These are phyloP conservation scores for Aegilops bicornis DNA, from an alignment of 176 grass and related monocot species.

Conservation along the genomic window DNA sequence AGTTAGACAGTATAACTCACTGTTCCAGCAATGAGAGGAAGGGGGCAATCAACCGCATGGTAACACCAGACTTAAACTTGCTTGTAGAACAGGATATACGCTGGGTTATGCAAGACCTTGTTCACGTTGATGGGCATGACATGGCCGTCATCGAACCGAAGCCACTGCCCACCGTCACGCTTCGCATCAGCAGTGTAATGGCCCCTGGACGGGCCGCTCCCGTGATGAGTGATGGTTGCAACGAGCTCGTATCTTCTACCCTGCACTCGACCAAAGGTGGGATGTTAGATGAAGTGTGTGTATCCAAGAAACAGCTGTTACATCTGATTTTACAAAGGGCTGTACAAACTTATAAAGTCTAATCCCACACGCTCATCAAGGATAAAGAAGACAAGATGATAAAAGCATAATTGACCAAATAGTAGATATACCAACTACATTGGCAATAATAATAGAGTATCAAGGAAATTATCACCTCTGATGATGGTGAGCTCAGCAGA, in stretches of 20 bases:
- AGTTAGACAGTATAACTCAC: constrained; percentile 27
- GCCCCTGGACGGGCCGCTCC: constrained; percentile 61
- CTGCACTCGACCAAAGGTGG: constrained; percentile 32
- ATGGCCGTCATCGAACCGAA: constrained; percentile 67
- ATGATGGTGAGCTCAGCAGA: constrained; percentile 52
- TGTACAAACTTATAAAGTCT: not conserved
- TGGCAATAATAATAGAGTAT: not conserved
- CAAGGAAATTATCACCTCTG: constrained; percentile 43
- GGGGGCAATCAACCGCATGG: constrained; percentile 25
- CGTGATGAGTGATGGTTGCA: constrained; percentile 85
- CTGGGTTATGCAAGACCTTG: constrained; percentile 74
- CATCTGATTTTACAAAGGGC: not conserved
- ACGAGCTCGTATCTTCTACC: constrained; percentile 84
- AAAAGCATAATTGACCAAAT: not conserved
- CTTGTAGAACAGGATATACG: constrained; percentile 91
- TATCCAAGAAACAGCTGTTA: not conserved
- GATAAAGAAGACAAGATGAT: not conserved
- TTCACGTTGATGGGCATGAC: constrained; percentile 42
- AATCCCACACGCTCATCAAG: not conserved
- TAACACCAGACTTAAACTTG: constrained; percentile 47
- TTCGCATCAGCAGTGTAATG: constrained; percentile 85
- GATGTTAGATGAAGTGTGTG: not conserved
- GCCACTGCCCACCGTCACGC: constrained; percentile 59
- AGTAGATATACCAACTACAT: constrained; percentile 3
- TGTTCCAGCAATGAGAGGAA: constrained; percentile 28